These are phyloP conservation scores for Emericellopsis cladophorae DNA, from an alignment of 2,329 filamentous ascomycete species.

Conservation along the genomic window DNA sequence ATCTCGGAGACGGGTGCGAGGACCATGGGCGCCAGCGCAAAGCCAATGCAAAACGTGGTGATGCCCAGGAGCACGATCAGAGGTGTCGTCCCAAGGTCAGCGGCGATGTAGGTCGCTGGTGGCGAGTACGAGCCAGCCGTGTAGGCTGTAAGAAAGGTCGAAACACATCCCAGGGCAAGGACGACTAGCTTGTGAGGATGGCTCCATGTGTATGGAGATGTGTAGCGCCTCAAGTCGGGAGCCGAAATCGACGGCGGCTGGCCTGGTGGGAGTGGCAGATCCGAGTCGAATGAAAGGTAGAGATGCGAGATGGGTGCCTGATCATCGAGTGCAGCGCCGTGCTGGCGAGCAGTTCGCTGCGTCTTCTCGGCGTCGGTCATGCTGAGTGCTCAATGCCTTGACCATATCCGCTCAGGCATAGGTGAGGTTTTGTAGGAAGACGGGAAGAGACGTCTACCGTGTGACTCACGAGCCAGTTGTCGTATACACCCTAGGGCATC, in stretches of 20 bases:
- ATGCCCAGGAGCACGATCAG: constrained; percentile 64
- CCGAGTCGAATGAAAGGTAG: constrained; percentile 27
- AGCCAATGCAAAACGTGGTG: constrained; percentile 71
- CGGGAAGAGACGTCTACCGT: too few relatives aligned
- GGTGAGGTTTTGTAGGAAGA: too few relatives aligned
- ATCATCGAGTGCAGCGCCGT: constrained; percentile 2
- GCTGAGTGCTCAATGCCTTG: too few relatives aligned
- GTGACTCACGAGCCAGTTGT: too few relatives aligned
- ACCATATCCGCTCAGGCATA: too few relatives aligned
- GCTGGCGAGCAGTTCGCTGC: too few relatives aligned
- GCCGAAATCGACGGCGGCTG: constrained; percentile 11
- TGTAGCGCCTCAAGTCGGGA: constrained; percentile 55
- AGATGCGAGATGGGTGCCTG: constrained; percentile 19
- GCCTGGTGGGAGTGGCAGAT: constrained; percentile 15
- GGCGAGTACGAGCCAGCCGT: constrained; percentile 71
- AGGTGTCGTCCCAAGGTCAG: constrained; percentile 50
- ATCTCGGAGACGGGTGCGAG: constrained; percentile 82
- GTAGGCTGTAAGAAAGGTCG: constrained; percentile 69
- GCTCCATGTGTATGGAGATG: constrained; percentile 65
- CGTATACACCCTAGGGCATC: too few relatives aligned
- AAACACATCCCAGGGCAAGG: constrained; percentile 61
- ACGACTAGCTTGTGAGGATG: constrained; percentile 54
- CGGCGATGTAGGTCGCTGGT: constrained; percentile 49
- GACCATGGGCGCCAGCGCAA: constrained; percentile 74
- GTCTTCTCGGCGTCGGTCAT: too few relatives aligned